Evolutionary conservation across 306 rosid genomes (phyloP).

Genomic region (Casuarina cunninghamiana): DNA sequence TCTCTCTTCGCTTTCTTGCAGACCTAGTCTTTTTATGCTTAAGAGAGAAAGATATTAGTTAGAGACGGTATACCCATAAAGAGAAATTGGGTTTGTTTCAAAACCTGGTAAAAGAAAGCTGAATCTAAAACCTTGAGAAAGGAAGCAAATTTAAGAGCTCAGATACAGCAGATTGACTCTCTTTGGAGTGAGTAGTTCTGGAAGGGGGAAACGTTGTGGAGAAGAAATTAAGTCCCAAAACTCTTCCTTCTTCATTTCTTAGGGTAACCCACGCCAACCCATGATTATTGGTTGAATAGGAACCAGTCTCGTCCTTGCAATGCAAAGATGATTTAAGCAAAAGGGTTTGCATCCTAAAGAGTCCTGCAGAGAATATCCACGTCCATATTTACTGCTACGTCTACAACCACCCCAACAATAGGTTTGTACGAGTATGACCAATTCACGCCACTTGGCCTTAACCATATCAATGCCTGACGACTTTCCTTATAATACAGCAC

Average conservation of each 20-base stretch:
- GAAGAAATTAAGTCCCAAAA: slow-evolving; percentile 12
- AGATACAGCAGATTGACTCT: slow-evolving; percentile 6
- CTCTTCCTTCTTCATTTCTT: background rate
- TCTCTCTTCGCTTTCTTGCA: slow-evolving; percentile 21
- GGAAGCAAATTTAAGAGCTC: background rate
- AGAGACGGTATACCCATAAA: slow-evolving; percentile 49
- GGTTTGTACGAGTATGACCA: background rate
- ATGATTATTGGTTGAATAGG: background rate
- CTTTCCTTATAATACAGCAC: background rate
- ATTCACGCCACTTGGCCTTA: background rate
- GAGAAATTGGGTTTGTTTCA: slow-evolving; percentile 45
- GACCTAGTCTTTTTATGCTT: slow-evolving; percentile 10
- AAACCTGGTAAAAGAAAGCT: background rate
- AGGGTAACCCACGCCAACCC: slow-evolving; percentile 13
- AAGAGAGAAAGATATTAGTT: slow-evolving; percentile 37
- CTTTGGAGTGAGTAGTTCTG: background rate
- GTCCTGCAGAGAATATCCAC: background rate
- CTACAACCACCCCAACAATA: slow-evolving; percentile 6
- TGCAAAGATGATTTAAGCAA: background rate
- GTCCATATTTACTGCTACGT: background rate
- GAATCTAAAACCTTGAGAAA: background rate
- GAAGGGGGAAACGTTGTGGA: slow-evolving; percentile 18
- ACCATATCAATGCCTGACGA: background rate
- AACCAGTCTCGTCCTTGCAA: too few species aligned
- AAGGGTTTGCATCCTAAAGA: background rate